A percentile compares a stretch with the other conserved stretches of the same genome.
Evolutionary conservation across 2,329 filamentous ascomycete genomes (phyloP).

Genomic region (Aspergillus candidus): DNA sequence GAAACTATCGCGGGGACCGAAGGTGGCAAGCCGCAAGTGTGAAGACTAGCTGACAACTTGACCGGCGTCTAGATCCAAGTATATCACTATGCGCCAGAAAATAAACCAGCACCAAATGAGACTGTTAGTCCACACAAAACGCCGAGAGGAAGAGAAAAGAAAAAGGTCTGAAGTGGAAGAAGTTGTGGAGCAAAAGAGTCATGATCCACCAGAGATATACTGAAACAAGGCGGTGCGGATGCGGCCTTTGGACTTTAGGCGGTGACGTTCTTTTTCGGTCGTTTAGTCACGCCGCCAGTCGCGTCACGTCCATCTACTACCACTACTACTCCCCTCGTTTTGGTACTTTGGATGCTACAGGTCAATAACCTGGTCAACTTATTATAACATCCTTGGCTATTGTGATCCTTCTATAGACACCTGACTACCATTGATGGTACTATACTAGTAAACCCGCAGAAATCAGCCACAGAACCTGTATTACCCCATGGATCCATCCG

Average conservation of each 20-base stretch:
- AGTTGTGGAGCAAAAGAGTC: background rate
- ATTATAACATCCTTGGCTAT: too few relatives aligned
- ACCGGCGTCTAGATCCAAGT: too few relatives aligned
- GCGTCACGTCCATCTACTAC: too few relatives aligned
- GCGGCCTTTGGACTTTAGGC: slow-evolving; percentile 12
- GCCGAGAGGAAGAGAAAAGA: background rate
- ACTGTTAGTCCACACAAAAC: slow-evolving; percentile 1
- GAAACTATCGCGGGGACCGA: background rate
- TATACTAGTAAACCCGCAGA: too few relatives aligned
- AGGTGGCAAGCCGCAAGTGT: background rate
- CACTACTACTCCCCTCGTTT: background rate
- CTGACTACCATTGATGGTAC: too few relatives aligned
- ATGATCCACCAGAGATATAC: background rate
- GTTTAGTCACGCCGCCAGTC: slow-evolving; percentile 1
- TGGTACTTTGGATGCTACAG: too few relatives aligned
- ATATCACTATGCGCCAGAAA: too few relatives aligned
- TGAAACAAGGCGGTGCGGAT: slow-evolving; percentile 8
- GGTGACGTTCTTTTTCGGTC: slow-evolving; percentile 14
- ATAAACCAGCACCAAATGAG: too few relatives aligned
- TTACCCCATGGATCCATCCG: too few relatives aligned
- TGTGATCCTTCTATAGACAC: too few relatives aligned
- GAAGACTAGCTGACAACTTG: background rate
- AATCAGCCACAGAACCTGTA: too few relatives aligned
- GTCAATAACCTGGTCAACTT: too few relatives aligned
- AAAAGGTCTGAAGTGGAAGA: background rate